Conservation (phyloP, 139 green algal species). For the Chlorella sp. region DNA sequence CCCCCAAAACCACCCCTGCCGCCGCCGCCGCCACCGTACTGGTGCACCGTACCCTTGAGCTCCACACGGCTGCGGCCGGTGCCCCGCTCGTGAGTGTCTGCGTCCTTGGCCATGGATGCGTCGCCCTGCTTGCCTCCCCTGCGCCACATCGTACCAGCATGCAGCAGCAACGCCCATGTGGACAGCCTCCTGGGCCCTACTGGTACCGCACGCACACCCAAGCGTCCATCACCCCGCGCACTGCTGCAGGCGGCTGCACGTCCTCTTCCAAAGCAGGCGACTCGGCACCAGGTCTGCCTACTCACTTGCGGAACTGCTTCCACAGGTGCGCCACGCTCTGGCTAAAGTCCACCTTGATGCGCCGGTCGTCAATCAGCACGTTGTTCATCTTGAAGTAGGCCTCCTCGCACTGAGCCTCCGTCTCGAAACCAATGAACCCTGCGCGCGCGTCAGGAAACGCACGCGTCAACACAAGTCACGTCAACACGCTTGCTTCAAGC, state of each 20-base stretch:
- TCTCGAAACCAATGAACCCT: slow-evolving; percentile 74
- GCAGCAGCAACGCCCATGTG: not conserved
- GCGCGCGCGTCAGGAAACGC: too few relatives aligned
- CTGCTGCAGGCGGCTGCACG: not conserved
- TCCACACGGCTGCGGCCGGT: not conserved
- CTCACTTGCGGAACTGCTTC: slow-evolving; percentile 79
- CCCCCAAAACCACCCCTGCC: too few relatives aligned
- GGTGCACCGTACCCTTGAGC: not conserved
- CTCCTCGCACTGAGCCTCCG: slow-evolving; percentile 73
- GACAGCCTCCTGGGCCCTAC: too few relatives aligned
- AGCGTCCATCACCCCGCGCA: not conserved
- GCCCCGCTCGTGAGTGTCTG: not conserved
- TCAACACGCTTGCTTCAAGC: too few relatives aligned
- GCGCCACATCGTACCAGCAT: too few relatives aligned
- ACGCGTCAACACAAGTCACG: too few relatives aligned
- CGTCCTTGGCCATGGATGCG: not conserved
- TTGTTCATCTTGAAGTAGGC: slow-evolving; percentile 99
- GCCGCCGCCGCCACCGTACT: not conserved
- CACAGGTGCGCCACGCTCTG: slow-evolving; percentile 92
- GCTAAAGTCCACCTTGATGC: slow-evolving; percentile 84
- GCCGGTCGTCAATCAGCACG: slow-evolving; percentile 93
- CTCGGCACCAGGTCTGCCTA: slow-evolving; percentile 3
- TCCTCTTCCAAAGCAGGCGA: not conserved
- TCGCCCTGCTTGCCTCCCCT: not conserved
- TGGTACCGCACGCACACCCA: not conserved